Base-by-base conservation (phyloP, 148 eudicot species). In the Heliosperma pusillum region DNA sequence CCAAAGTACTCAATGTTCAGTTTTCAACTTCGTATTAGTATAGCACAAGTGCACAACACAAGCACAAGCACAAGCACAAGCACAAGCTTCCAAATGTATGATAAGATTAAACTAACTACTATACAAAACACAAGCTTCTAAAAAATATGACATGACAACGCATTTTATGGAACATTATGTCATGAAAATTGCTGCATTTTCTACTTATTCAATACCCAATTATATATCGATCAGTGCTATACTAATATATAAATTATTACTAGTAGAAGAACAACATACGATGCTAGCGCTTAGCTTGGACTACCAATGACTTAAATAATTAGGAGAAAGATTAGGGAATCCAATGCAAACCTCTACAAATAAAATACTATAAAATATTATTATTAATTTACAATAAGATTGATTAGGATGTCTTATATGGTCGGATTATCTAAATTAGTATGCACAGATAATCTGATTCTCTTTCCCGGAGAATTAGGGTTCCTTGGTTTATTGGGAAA, bases 381-480 rank as follows among this genome's bases (percentile, higher is more conserved):
- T 44, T 55, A 55, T 7, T 25, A 21, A 1, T 36, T 36, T 33
- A 5, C 6, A 5, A 29, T 5, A 33, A 55, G 73, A n/a, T 77
- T 62, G 52, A 55, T 71, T 71, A n/a, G 75, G 56, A 80, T 82
- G 85, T 80, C 87, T 67, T 78, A 82, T 78, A 82, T 82, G 83
- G 85, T 81, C 86, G 85, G 88, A 22, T 7, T 22, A 27, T 10
- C 30, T 13, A 15, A 66, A 44, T 7, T 45, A 66, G 3, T 45
- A 17, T 64, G 36, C 29, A 12, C 17, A 12, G 17, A 50, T 50
- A 50, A 50, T 50, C 17, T 16, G 21, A 77, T 71, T 77, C 52
- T 69, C 63, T 64, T 44, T 57, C 66, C 79, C 83, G 71, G 66
- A 61, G 80, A 72, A 72, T 84, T 84, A 81, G 76, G 78, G 77